Base-by-base conservation (phyloP, 2,329 filamentous ascomycete species). In the Triangularia setosa region DNA sequence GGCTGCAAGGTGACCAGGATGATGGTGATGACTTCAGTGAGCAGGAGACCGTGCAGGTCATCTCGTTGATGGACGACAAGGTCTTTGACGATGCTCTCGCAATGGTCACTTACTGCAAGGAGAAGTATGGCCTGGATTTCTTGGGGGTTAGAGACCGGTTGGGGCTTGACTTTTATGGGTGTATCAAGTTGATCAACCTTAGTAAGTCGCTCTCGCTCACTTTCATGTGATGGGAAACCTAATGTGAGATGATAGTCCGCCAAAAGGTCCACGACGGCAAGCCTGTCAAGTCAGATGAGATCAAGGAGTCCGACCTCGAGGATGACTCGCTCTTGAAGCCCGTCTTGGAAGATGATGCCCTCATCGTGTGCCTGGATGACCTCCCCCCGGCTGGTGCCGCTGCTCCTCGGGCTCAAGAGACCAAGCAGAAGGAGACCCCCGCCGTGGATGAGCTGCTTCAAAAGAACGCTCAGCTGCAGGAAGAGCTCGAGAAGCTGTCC, bases 341-440 rank as follows among this genome's bases (percentile, higher is more conserved):
- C 0, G 88, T 93, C 3, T 79, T 99, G 7, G 89, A 95, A 64
- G 92, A 97, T 69, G 95, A 99, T 75, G 91, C 93, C 3, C 80
- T 98, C 61, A 86, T 99, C 30, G 93, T 96, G 74, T 91, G 86
- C 63, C 81, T 99, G 21, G 94, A 96, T 68, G 95, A 97, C 67
- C 80, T 96, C 18, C 81, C 83, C 9, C 78, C 81, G 40, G 76
- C 81, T 27, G 76, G 78, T 12, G 71, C 77, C 16, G 69, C 57
- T 11, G 23, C 59, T 62, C 23, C 21, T 11, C 23, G 48, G 58
- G 30, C 27, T 21, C 40, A 61, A 4, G 44, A 21, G 12, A 24
- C 18, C 23, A 30, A 59, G 28, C n/a, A 4, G 21, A 52, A 40
- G 33, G 70, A 61, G 21, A 56, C 14, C 2, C 63, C 66, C 11